phyloP scores from a whole-genome alignment of 306 rosid genomes.

The Sophora flavescens region DNA sequence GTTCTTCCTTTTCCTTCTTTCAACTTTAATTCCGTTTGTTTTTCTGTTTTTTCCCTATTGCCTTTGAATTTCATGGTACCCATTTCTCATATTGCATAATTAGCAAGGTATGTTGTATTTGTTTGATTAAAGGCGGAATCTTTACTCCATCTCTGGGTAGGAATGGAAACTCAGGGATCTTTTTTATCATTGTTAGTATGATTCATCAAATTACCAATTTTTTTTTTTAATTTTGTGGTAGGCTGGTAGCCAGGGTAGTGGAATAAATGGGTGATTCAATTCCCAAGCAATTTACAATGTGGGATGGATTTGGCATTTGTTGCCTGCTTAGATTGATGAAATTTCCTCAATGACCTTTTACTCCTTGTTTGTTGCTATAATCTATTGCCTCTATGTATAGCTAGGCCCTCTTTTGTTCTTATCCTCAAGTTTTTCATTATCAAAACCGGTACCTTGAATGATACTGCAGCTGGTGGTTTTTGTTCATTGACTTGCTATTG shows the following conservation, averaged over 20 bases:
- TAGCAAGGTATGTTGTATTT: not conserved
- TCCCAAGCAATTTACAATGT: not conserved
- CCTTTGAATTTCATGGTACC: not conserved
- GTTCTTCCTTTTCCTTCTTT: slow-evolving; percentile 14
- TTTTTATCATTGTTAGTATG: not conserved
- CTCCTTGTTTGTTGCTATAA: not conserved
- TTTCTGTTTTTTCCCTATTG: too few relatives aligned
- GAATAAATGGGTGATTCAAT: not conserved
- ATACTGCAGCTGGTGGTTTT: not conserved
- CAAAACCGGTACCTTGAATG: not conserved
- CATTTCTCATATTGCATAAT: not conserved
- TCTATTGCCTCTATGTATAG: not conserved
- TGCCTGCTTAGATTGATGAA: not conserved
- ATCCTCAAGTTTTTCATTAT: not conserved
- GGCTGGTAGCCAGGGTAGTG: too few relatives aligned
- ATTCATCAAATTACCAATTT: not conserved
- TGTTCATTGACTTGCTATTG: too few relatives aligned
- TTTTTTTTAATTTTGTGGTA: not conserved
- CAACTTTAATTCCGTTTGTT: not conserved
- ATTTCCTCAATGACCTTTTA: slow-evolving; percentile 1
- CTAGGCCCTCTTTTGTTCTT: not conserved
- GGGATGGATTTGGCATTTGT: slow-evolving; percentile 8
- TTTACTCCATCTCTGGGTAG: not conserved
- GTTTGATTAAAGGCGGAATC: not conserved
- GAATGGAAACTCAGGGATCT: slow-evolving; percentile 5